phyloP scores from a whole-genome alignment of 148 eudicot species.

The Salicornia ramosissima region DNA sequence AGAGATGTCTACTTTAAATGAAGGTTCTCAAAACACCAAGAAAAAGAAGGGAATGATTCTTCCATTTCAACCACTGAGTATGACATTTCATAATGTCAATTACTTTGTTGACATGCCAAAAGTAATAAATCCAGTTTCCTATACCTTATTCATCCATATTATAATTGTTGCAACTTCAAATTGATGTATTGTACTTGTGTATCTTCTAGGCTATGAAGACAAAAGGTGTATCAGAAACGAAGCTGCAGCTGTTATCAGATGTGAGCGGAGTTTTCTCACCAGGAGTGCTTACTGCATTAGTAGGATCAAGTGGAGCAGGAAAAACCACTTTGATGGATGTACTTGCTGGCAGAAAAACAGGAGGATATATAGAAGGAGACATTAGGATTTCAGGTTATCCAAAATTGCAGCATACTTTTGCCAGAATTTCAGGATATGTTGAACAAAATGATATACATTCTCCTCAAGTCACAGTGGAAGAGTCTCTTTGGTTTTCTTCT shows the following conservation, averaged over 20 bases:
- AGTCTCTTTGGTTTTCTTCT: slow-evolving; percentile 77
- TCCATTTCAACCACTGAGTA: slow-evolving; percentile 77
- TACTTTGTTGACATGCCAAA: slow-evolving; percentile 95
- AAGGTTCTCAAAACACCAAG: slow-evolving; percentile 8
- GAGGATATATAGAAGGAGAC: slow-evolving; percentile 88
- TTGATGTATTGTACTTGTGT: neutral
- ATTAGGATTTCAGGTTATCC: slow-evolving; percentile 78
- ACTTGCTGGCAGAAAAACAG: slow-evolving; percentile 89
- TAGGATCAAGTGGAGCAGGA: slow-evolving; percentile 95
- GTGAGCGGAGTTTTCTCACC: slow-evolving; percentile 91
- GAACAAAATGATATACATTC: slow-evolving; percentile 94
- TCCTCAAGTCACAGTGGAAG: slow-evolving; percentile 84
- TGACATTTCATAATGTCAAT: slow-evolving; percentile 78
- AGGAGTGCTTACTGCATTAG: slow-evolving; percentile 82
- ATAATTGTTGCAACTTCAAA: neutral
- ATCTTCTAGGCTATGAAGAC: slow-evolving; percentile 60
- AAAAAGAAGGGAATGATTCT: slow-evolving; percentile 85
- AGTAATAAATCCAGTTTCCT: slow-evolving; percentile 32
- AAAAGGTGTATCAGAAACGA: slow-evolving; percentile 59
- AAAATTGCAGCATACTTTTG: slow-evolving; percentile 75
- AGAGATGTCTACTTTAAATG: neutral
- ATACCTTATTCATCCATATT: neutral
- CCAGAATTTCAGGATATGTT: slow-evolving; percentile 78
- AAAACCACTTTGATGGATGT: slow-evolving; percentile 98
- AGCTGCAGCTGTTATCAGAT: slow-evolving; percentile 61